Percentiles rank a stretch among this genome's conserved stretches.
These are phyloP conservation scores for Cordyceps tenuipes DNA, from an alignment of 2,329 filamentous ascomycete species.

Conservation along the genomic window DNA sequence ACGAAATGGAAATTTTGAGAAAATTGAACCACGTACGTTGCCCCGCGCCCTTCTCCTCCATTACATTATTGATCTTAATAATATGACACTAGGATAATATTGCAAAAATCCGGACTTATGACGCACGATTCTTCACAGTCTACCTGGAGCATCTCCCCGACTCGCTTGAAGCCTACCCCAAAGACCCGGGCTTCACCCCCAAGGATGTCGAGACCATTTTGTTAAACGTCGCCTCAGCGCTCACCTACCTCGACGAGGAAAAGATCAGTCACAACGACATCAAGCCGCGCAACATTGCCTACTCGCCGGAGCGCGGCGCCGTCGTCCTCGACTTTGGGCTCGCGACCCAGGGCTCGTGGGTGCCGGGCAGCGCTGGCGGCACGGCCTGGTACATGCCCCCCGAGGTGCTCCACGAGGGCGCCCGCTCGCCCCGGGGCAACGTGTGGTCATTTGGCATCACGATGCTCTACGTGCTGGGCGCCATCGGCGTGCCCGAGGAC, in stretches of 20 bases:
- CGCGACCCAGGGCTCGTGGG: constrained; percentile 20
- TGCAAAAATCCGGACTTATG: neutral
- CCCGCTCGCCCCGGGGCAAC: neutral
- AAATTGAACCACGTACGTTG: neutral
- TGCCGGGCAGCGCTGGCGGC: constrained; percentile 16
- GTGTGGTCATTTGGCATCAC: constrained; percentile 14
- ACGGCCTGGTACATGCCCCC: constrained; percentile 9
- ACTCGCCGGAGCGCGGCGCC: constrained; percentile 10
- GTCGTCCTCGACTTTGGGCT: constrained; percentile 14
- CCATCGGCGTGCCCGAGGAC: neutral
- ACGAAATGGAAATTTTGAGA: neutral
- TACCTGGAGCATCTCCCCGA: constrained; percentile 4
- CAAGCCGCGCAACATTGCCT: constrained; percentile 14
- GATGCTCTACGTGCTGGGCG: constrained; percentile 13
- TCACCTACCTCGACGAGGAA: constrained; percentile 10
- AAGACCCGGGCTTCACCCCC: neutral
- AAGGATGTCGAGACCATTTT: neutral
- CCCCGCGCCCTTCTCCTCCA: neutral
- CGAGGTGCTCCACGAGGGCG: neutral
- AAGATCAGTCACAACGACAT: constrained; percentile 15
- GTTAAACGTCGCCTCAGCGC: neutral
- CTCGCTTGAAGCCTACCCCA: neutral
- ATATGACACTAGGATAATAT: neutral
- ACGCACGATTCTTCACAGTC: constrained; percentile 1
- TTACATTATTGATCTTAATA: neutral